A percentile compares a stretch with the other conserved stretches of the same genome.
phyloP scores from a whole-genome alignment of 1,284 basidiomycete genomes.

The Laetiporus sulphureus region DNA sequence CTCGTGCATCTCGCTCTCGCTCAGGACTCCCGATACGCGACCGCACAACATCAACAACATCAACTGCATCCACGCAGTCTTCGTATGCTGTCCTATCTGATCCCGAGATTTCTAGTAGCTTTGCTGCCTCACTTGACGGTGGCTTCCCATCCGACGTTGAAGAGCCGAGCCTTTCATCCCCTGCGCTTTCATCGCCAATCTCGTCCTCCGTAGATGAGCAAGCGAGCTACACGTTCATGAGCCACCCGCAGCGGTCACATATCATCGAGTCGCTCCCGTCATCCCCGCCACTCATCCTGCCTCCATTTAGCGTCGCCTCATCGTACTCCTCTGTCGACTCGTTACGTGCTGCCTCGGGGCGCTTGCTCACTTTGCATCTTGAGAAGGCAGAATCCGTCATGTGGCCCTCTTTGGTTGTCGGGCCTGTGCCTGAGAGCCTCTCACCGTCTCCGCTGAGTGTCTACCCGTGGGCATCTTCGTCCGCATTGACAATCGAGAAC shows the following conservation, averaged over 20 bases:
- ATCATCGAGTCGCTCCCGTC: slow-evolving; percentile 15
- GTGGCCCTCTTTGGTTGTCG: slow-evolving; percentile 72
- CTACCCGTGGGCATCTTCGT: slow-evolving; percentile 46
- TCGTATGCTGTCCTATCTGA: slow-evolving; percentile 76
- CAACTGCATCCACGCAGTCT: slow-evolving; percentile 67
- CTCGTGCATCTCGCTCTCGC: slow-evolving; percentile 35
- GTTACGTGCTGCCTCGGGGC: slow-evolving; percentile 49
- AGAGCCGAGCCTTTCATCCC: slow-evolving; percentile 44
- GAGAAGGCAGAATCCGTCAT: slow-evolving; percentile 74
- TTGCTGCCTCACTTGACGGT: slow-evolving; percentile 71
- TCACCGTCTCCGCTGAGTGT: slow-evolving; percentile 34
- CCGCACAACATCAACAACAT: slow-evolving; percentile 66
- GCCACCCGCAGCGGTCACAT: slow-evolving; percentile 9
- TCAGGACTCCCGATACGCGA: slow-evolving; percentile 46
- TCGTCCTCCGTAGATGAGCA: slow-evolving; percentile 48
- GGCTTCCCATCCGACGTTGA: slow-evolving; percentile 63
- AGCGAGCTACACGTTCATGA: slow-evolving; percentile 9
- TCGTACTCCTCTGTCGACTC: slow-evolving; percentile 73
- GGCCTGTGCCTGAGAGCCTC: slow-evolving; percentile 58
- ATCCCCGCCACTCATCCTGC: slow-evolving; percentile 47
- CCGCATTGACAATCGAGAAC: slow-evolving; percentile 45
- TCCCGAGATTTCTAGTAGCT: slow-evolving; percentile 72
- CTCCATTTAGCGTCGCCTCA: slow-evolving; percentile 48
- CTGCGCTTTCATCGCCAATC: slow-evolving; percentile 53
- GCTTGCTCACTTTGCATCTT: slow-evolving; percentile 65